Evolutionary conservation across 192 early-diverging fungal species (phyloP), one percentile per base, ranked within the genome.

Genomic region (Umbelopsis isabellina): DNA sequence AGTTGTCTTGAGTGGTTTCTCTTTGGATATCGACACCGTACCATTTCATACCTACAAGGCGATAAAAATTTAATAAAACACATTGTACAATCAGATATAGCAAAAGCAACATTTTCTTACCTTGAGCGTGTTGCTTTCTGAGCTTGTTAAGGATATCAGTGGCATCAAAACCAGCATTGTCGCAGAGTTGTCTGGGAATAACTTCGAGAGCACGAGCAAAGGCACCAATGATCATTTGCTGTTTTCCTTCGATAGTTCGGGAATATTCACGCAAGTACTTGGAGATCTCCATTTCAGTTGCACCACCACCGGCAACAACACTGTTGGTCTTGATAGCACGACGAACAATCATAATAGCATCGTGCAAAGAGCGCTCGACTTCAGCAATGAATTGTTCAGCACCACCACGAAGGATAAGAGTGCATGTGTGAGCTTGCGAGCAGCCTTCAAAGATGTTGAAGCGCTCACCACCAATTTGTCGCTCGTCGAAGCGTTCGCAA

Each of bases 351-450:
- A 99, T 99, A 76, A 99, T 99, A 37, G 97, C 96, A 83, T 99
- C 97, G 83, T 99, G 97, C 80, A 99, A 84, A 75, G 89, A 91
- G 70, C 97, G 86, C 84, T 98, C 96, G 10, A 99, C 96, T 78
- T 99, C 97, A 73, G 95, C 96, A 81, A 99, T 99, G 72, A 99
- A 99, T 83, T 99, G 97, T 80, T 99, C 97, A 22, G 97, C 97
- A 68, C 97, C 97, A 72, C 97, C 97, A 68, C 97, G 89, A 33
- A 99, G 84, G 45, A 99, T 87, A 35, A 99, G 86, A 1, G 97
- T 99, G 85, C 96, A 98, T 0, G 97, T 98, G 77, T 93, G 93
- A 61, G 96, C 93, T 75, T 91, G 84, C 23, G 95, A 85, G 81
- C 97, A 99, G 6, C 96, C 97, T 75, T 90, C 79, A 84, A 99